Evolutionary conservation across 2,329 filamentous ascomycete genomes (phyloP), one percentile per base, ranked within the genome.

Genomic region (Aspergillus ibericus): DNA sequence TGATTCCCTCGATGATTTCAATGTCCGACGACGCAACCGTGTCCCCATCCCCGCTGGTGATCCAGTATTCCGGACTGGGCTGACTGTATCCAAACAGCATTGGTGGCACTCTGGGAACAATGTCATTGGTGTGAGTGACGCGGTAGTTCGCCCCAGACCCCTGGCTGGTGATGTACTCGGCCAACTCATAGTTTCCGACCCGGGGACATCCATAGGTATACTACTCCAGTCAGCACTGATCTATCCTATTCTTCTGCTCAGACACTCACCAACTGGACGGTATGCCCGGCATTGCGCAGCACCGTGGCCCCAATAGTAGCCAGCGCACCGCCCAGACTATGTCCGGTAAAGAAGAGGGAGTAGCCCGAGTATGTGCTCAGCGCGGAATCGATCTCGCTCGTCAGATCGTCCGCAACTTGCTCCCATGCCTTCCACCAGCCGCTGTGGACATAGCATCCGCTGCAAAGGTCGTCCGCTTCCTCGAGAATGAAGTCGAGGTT

Each of bases 251-350:
- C 20, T 15, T 29, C 6, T 25, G 5, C 18, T 16, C 6, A 47
- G 20, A 70, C 66, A 64, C 72, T 78, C 46, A 79, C 81, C 58
- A 82, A 61, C n/a, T 77, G 74, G 29, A 79, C 68, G 0, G 61
- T 62, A 25, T 73, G 73, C 4, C 80, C 79, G 2, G 68, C 68
- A 42, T 75, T 75, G 9, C 81, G 72, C 40, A 84, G 63, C 0
- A 75, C 77, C 2, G 76, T 77, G 0, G 80, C 79, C 1, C 77
- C 81, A 6, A 84, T 62, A 2, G 71, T 75, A 1, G 81, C 81
- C n/a, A 84, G 62, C 1, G 82, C 82, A 47, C 72, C 82, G 3
- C 82, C 82, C 5, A 83, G 75, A 55, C 77, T 81, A 64, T 84
- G 82, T 0, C 82, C 82, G 0, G 80, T 81, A 4, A 79, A 61